A percentile compares a stretch with the other conserved stretches of the same genome.
These are phyloP conservation scores for Polychytrium aggregatum DNA, from an alignment of 192 early-diverging fungal species.

Conservation along the genomic window DNA sequence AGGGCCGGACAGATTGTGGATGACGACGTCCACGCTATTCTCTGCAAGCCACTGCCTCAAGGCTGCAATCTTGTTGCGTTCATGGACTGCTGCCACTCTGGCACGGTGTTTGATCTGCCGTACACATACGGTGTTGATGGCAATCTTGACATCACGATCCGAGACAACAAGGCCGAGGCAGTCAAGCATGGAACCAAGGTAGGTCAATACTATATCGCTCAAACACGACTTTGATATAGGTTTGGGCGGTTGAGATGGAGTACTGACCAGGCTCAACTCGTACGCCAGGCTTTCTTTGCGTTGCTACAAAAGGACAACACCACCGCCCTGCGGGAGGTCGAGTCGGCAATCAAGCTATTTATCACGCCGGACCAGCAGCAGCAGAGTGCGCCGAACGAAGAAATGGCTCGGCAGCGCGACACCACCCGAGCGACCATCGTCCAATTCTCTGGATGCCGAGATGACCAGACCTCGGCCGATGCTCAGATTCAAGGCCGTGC, in stretches of 20 bases:
- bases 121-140: constrained; percentile 33
- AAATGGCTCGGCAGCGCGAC: constrained; percentile 11
- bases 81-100: constrained; percentile 43
- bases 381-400: constrained; percentile 6
- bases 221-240: no score
- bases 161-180: constrained; percentile 20
- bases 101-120: constrained; percentile 32
- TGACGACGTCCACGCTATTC: constrained; percentile 25
- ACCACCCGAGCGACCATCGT: constrained; percentile 31
- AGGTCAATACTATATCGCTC: no score
- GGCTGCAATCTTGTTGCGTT: constrained; percentile 26
- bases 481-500: constrained; percentile 49
- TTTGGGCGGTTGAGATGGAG: no score
- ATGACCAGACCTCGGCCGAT: constrained; percentile 63
- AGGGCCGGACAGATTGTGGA: constrained; percentile 26
- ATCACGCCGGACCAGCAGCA: no score
- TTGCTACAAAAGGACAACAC: constrained; percentile 19
- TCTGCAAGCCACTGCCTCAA: constrained; percentile 21
- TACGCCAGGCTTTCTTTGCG: constrained; percentile 15
- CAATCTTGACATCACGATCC: constrained; percentile 18
- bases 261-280: no score
- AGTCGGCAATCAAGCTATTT: constrained; percentile 8
- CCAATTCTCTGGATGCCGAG: constrained; percentile 60
- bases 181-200: constrained; percentile 19
- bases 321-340: constrained; percentile 15